Percentiles rank a stretch among this genome's conserved stretches.
Conservation (phyloP, 2,329 filamentous ascomycete species). For the Aspergillus sp. region DNA sequence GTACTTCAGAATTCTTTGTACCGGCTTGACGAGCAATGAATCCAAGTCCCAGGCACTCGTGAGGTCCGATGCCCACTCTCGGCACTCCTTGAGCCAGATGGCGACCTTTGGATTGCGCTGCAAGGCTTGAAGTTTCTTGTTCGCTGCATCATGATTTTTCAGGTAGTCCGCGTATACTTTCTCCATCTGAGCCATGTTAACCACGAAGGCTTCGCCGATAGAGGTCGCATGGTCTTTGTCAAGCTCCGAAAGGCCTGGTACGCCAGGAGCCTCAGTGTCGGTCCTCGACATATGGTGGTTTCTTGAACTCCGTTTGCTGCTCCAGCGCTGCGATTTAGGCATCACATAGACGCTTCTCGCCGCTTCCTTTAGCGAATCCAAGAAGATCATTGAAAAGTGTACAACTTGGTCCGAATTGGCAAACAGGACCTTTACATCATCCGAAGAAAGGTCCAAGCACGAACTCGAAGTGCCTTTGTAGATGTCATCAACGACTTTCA, state of each 20-base stretch:
- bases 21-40: constrained; percentile 94
- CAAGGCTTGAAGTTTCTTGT: constrained; percentile 55
- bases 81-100: constrained; percentile 90
- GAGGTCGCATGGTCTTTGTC: constrained; percentile 60
- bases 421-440: constrained; percentile 88
- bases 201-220: constrained; percentile 59
- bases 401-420: constrained; percentile 91
- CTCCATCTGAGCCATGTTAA: constrained; percentile 59
- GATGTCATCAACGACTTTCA: constrained; percentile 97
- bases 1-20: constrained; percentile 92
- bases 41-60: constrained; percentile 94
- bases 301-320: constrained; percentile 49
- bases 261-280: constrained; percentile 26
- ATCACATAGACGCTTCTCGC: constrained; percentile 77
- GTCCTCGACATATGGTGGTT: constrained; percentile 35
- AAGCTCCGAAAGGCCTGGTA: constrained; percentile 42
- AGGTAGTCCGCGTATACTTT: constrained; percentile 65
- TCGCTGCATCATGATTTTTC: constrained; percentile 64
- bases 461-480: constrained; percentile 91
- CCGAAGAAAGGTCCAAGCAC: constrained; percentile 73
- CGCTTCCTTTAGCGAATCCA: constrained; percentile 76
- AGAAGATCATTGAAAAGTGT: constrained; percentile 76
- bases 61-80: constrained; percentile 85
- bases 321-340: constrained; percentile 54
- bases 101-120: constrained; percentile 58